phyloP scores from a whole-genome alignment of 2,329 filamentous ascomycete genomes.

The Fusarium armeniacum region DNA sequence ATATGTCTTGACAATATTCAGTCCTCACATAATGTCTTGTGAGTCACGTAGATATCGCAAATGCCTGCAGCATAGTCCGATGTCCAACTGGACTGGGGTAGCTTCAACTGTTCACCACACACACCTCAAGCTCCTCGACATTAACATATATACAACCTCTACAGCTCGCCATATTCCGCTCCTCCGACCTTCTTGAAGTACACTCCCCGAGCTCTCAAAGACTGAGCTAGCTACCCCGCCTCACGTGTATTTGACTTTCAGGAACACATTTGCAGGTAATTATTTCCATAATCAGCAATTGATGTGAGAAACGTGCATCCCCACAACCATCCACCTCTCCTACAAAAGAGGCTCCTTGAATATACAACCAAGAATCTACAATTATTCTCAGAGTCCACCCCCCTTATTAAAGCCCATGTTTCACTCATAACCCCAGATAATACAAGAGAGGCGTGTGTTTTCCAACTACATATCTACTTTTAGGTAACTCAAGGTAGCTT shows the following conservation, averaged over 20 bases:
- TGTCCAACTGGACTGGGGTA: constrained; percentile 17
- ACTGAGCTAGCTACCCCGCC: constrained; percentile 31
- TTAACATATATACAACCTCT: constrained; percentile 2
- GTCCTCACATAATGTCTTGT: constrained; percentile 2
- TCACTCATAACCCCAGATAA: constrained; percentile 13
- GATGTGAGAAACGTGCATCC: neutral
- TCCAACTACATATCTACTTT: constrained; percentile 11
- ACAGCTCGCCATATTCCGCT: constrained; percentile 28
- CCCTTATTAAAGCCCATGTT: constrained; percentile 26
- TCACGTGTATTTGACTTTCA: constrained; percentile 28
- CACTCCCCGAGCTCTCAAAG: constrained; percentile 31
- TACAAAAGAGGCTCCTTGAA: neutral
- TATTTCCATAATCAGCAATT: constrained; percentile 25
- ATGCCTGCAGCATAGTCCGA: constrained; percentile 7
- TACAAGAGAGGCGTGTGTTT: constrained; percentile 18
- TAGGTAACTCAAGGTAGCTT: constrained; percentile 10
- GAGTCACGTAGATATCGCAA: neutral
- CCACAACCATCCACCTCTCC: neutral
- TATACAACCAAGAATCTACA: neutral
- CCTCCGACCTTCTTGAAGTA: constrained; percentile 14
- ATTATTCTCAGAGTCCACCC: constrained; percentile 1
- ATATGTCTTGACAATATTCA: neutral
- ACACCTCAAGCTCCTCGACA: constrained; percentile 28
- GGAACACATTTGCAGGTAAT: constrained; percentile 10
- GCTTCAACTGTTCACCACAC: constrained; percentile 4